These are phyloP conservation scores for Cocos nucifera DNA, from an alignment of 176 grass and related monocot species.

Conservation along the genomic window DNA sequence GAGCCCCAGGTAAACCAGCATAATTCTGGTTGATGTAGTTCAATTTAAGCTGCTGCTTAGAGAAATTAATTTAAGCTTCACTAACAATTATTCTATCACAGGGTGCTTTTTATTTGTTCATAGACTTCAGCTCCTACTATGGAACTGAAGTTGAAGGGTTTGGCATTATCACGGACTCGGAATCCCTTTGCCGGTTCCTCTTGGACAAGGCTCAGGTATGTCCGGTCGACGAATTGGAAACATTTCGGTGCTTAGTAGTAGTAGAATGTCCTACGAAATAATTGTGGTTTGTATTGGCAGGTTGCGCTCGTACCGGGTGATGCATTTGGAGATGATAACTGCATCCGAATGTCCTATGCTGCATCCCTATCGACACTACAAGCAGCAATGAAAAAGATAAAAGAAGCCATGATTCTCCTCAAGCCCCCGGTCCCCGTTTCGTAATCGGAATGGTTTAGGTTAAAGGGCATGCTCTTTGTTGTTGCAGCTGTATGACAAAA, in stretches of 20 bases:
- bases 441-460: not conserved
- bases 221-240: too few species aligned
- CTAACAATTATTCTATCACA: slow-evolving; percentile 4
- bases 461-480: not conserved
- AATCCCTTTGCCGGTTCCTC: slow-evolving; percentile 75
- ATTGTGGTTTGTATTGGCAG: slow-evolving; percentile 24
- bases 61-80: too few species aligned
- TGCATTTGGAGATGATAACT: slow-evolving; percentile 86
- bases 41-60: too few species aligned
- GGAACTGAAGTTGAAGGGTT: slow-evolving; percentile 77
- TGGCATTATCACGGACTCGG: slow-evolving; percentile 58
- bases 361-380: slow-evolving; percentile 66
- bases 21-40: too few species aligned
- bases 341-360: slow-evolving; percentile 76
- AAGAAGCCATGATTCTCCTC: slow-evolving; percentile 61
- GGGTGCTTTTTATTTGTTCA: slow-evolving; percentile 90
- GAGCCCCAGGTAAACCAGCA: slow-evolving; percentile 55
- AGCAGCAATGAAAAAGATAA: slow-evolving; percentile 61
- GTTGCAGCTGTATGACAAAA: too few species aligned
- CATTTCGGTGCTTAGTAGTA: too few species aligned
- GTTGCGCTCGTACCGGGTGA: slow-evolving; percentile 83
- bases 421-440: slow-evolving; percentile 50
- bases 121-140: slow-evolving; percentile 87
- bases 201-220: slow-evolving; percentile 70
- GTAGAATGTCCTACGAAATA: not conserved